Evolutionary conservation across 108 stramenopile species (phyloP), one percentile per base, ranked within the genome.

Genomic region (Fragilaria crotonensis): DNA sequence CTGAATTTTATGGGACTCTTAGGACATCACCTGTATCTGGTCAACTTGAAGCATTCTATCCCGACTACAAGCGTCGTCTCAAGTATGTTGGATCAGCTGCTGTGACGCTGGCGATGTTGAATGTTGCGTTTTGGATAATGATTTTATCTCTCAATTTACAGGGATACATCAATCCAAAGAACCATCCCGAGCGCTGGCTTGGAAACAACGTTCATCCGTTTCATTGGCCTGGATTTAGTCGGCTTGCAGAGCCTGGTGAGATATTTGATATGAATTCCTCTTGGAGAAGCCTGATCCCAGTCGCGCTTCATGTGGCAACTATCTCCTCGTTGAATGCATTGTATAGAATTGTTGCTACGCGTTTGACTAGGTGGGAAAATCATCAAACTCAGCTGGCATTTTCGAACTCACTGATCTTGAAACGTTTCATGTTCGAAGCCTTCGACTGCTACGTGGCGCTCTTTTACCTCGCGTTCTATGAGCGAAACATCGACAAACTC

Each of bases 381-480:
- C 90, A 92, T 53, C 70, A 82, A 48, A 80, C 81, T 1, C 49
- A 67, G 32, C 51, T 54, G 19, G 75, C 62, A 36, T 65, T 79
- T 54, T 57, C 78, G 9, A 79, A 83, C 58, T 76, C 77, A 50
- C 50, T 93, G 19, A 85, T 89, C 45, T 36, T 87, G 41, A 93
- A 93, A 59, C 68, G 90, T 17, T 78, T 92, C 30, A 44, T 86
- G 23, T 92, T 92, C 59, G 90, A 92, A 72, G 83, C 85, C 3
- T 89, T 92, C 70, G 90, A 92, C 66, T 79, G 84, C 27, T 92
- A 89, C 72, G 69, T 92, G 22, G 70, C 74, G 9, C 52, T 93
- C 55, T 89, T 93, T 57, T 93, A 93, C 55, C 67, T 93, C 27
- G 85, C 86, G 27, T 83, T 93, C 54, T 85, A 89, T 33, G 85